Conservation (phyloP, 106 monocot species). For the Chionographis japonica region DNA sequence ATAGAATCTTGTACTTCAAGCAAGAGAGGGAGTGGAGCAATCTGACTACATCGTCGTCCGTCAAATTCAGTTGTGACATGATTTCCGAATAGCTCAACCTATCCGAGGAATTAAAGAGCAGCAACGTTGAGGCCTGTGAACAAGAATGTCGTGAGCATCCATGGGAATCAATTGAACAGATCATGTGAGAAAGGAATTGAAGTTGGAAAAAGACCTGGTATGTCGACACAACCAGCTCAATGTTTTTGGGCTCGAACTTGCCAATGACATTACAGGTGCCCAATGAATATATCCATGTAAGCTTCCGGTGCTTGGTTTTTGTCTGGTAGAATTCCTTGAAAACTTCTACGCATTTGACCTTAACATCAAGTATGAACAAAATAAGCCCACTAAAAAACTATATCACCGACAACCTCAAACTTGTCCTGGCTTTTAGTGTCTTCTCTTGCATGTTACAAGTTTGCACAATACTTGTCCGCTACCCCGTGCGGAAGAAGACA, state of each 20-base stretch:
- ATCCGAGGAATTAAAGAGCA: slow-evolving; percentile 80
- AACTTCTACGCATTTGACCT: slow-evolving; percentile 66
- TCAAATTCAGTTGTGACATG: slow-evolving; percentile 56
- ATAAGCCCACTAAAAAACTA: too few species aligned
- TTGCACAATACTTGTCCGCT: too few species aligned
- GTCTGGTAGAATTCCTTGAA: slow-evolving; percentile 89
- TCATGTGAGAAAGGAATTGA: too few species aligned
- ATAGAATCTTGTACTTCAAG: slow-evolving; percentile 82
- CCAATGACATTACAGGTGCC: too few species aligned
- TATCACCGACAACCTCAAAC: too few species aligned
- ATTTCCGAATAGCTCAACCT: slow-evolving; percentile 84
- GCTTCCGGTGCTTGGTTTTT: slow-evolving; percentile 81
- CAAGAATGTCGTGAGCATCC: not conserved
- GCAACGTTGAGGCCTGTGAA: slow-evolving; percentile 53
- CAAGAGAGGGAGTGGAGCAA: slow-evolving; percentile 94
- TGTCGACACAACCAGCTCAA: slow-evolving; percentile 22
- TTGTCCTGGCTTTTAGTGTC: too few species aligned
- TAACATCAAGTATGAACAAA: not conserved
- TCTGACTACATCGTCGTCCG: slow-evolving; percentile 73
- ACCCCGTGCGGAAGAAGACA: too few species aligned
- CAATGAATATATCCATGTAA: slow-evolving; percentile 77
- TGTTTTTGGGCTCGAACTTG: too few species aligned
- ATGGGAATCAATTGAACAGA: too few species aligned
- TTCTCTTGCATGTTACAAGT: too few species aligned
- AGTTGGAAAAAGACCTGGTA: slow-evolving; percentile 25